phyloP scores from a whole-genome alignment of 1,284 basidiomycete species.

The Golubevia pallescens region DNA sequence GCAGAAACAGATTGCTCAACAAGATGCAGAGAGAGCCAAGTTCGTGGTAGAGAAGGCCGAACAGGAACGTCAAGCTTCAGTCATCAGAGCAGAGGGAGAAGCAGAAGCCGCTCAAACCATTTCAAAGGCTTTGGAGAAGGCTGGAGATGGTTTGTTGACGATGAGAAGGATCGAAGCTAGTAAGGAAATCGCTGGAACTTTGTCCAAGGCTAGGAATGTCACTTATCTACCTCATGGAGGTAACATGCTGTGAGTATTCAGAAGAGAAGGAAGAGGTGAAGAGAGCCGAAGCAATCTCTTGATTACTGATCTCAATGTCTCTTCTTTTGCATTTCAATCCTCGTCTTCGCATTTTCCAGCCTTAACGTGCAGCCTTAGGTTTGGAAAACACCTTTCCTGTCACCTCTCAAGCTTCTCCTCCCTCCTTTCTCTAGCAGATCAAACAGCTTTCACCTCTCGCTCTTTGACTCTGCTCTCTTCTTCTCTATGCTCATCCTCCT shows the following conservation, averaged over 20 bases:
- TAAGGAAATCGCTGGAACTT: constrained; percentile 82
- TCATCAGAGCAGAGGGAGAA: constrained; percentile 97
- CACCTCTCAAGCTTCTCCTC: no score
- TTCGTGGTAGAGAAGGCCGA: constrained; percentile 96
- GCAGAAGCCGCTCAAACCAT: constrained; percentile 87
- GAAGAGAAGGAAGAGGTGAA: no score
- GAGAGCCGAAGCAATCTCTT: no score
- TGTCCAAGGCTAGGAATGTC: constrained; percentile 65
- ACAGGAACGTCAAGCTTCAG: constrained; percentile 97
- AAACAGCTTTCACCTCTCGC: no score
- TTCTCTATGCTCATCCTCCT: no score
- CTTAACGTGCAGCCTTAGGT: no score
- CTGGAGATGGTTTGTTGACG: constrained; percentile 92
- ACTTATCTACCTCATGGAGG: constrained; percentile 66
- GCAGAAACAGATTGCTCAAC: constrained; percentile 95
- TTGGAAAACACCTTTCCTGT: no score
- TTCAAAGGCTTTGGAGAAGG: constrained; percentile 87
- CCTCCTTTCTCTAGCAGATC: no score
- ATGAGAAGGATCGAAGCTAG: constrained; percentile 96
- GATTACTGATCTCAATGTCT: no score
- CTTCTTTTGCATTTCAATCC: no score
- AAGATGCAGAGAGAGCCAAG: constrained; percentile 92
- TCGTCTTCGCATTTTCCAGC: no score
- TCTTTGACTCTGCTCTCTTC: no score
- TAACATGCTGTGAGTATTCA: constrained; percentile 51